Conservation (phyloP, 345 rosid genomes). For the Eucalyptus victrix region DNA sequence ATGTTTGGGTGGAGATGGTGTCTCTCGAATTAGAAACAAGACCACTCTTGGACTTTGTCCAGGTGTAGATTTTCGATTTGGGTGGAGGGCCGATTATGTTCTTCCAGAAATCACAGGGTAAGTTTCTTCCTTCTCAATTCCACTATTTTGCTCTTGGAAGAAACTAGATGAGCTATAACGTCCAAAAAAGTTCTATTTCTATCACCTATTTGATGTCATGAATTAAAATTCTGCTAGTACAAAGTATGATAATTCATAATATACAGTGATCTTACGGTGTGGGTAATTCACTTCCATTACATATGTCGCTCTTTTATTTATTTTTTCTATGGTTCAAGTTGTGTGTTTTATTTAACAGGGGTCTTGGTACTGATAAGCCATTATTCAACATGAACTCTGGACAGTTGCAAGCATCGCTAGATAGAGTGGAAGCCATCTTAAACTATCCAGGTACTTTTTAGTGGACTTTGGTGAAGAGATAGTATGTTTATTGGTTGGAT, state of each 20-base stretch:
- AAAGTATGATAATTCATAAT: neutral
- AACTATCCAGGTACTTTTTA: neutral
- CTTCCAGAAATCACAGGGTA: conserved; percentile 74
- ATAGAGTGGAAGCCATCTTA: neutral
- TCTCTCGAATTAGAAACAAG: conserved; percentile 67
- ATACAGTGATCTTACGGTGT: neutral
- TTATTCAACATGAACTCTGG: neutral
- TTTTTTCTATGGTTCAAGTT: neutral
- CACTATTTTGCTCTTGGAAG: neutral
- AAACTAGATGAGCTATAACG: neutral
- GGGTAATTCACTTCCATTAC: neutral
- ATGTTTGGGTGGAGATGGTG: conserved; percentile 73
- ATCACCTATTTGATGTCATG: neutral
- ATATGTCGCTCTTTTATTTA: neutral
- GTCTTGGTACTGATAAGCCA: neutral
- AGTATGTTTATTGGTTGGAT: neutral
- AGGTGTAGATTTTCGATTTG: conserved; percentile 73
- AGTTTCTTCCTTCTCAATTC: conserved; percentile 8
- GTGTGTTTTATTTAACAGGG: neutral
- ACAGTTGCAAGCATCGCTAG: neutral
- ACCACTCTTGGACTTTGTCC: conserved; percentile 62
- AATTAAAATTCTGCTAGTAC: neutral
- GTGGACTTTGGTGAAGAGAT: neutral
- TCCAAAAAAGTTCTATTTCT: neutral
- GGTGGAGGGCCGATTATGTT: conserved; percentile 84